Conservation (phyloP, 2,329 filamentous ascomycete genomes). For the Kalaharituber pfeilii region DNA sequence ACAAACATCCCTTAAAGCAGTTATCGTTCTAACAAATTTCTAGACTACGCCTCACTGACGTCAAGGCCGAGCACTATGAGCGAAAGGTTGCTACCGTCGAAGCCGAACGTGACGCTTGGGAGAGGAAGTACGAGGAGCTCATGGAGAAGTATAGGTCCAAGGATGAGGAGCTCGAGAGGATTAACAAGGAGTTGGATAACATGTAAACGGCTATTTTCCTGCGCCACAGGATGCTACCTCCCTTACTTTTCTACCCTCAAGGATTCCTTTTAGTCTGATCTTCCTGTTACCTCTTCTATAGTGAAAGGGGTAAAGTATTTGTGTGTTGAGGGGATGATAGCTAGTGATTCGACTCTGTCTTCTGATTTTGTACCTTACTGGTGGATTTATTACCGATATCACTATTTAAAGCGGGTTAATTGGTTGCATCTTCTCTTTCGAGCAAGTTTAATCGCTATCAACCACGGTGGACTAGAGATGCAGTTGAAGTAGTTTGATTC, state of each 20-base stretch:
- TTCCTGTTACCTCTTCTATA: too few species aligned
- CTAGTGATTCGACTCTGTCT: not conserved
- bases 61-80: slow-evolving; percentile 98
- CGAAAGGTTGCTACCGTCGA: slow-evolving; percentile 97
- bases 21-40: slow-evolving; percentile 9
- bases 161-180: slow-evolving; percentile 81
- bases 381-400: not conserved
- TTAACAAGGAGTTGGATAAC: slow-evolving; percentile 48
- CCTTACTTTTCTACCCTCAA: slow-evolving; percentile 3
- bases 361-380: not conserved
- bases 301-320: too few species aligned
- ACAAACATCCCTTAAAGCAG: slow-evolving; percentile 5
- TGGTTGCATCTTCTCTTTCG: too few species aligned
- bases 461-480: too few species aligned
- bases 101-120: slow-evolving; percentile 80
- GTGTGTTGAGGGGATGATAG: not conserved
- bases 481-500: too few species aligned
- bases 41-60: slow-evolving; percentile 95
- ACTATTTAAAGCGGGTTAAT: not conserved
- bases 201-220: slow-evolving; percentile 10
- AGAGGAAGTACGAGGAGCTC: slow-evolving; percentile 97
- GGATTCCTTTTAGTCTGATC: not conserved
- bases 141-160: slow-evolving; percentile 65
- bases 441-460: too few species aligned
- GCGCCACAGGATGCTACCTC: not conserved